Percentiles rank a stretch among this genome's conserved stretches.
These are phyloP conservation scores for Scheffersomyces insectosa DNA, from an alignment of 1,139 yeast species.

Conservation along the genomic window DNA sequence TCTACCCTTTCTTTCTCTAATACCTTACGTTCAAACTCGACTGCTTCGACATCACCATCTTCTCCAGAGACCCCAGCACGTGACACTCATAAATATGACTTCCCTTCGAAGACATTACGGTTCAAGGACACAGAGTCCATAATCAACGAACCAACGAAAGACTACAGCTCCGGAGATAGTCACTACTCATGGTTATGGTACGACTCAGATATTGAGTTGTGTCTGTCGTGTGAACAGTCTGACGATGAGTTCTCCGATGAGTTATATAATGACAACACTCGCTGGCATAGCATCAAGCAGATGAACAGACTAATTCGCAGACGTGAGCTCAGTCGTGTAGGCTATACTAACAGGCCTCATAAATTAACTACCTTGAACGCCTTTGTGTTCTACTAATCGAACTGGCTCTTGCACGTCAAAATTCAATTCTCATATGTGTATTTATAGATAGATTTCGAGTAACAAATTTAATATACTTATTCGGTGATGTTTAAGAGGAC, in stretches of 20 bases:
- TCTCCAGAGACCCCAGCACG: not conserved
- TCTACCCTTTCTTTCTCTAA: conserved; percentile 11
- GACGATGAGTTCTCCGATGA: conserved; percentile 19
- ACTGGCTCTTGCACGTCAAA: too few species aligned
- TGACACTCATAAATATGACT: not conserved
- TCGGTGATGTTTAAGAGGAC: not conserved
- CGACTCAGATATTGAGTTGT: conserved; percentile 33
- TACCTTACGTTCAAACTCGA: conserved; percentile 13
- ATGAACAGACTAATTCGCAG: conserved; percentile 24
- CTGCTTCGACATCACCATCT: conserved; percentile 11
- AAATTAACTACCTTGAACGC: conserved; percentile 31
- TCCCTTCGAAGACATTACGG: conserved; percentile 8
- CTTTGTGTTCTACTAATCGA: conserved; percentile 13
- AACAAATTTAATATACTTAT: not conserved
- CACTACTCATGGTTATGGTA: conserved; percentile 40
- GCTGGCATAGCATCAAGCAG: conserved; percentile 24
- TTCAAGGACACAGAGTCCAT: conserved; percentile 22
- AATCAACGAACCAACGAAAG: conserved; percentile 8
- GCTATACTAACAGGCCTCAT: conserved; percentile 28
- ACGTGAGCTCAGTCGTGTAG: conserved; percentile 22
- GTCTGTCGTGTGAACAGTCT: conserved; percentile 27
- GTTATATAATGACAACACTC: conserved; percentile 6
- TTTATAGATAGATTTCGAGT: not conserved
- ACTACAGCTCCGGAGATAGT: not conserved
- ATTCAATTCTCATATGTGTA: not conserved